Evolutionary conservation across 2,329 filamentous ascomycete genomes (phyloP).

Genomic region (Neurospora sp.): DNA sequence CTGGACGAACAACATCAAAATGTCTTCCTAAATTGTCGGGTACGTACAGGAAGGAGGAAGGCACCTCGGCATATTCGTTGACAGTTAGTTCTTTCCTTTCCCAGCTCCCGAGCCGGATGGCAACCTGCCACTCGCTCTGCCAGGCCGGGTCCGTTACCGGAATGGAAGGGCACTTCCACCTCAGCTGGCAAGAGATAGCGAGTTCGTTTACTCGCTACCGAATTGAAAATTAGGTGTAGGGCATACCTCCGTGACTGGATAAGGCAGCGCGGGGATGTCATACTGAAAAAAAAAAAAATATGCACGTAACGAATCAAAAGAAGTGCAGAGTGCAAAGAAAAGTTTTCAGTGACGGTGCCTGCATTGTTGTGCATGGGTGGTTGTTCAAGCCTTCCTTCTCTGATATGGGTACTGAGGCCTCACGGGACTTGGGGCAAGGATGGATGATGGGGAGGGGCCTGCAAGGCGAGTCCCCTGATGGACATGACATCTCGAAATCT

Average conservation of each 20-base stretch:
- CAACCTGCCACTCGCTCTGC: background rate
- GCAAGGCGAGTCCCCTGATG: background rate
- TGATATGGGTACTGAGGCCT: background rate
- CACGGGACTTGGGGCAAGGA: background rate
- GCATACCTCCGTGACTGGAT: background rate
- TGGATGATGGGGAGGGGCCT: background rate
- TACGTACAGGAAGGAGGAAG: no score
- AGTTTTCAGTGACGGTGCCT: background rate
- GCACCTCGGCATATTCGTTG: no score
- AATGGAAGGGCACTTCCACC: background rate
- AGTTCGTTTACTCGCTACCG: background rate
- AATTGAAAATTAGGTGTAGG: background rate
- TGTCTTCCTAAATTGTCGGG: no score
- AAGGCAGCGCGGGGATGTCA: background rate
- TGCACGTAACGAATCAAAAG: background rate
- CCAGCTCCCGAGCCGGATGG: background rate
- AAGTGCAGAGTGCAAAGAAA: background rate
- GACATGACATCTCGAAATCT: background rate
- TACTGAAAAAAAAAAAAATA: background rate
- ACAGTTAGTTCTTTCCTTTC: background rate
- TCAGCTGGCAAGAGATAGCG: background rate
- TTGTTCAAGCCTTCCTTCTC: background rate
- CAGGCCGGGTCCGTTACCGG: background rate
- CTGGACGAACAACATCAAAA: no score
- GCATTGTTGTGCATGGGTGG: background rate